Base-by-base conservation (phyloP, 129 eudicot species). In the Sambucus nigra region DNA sequence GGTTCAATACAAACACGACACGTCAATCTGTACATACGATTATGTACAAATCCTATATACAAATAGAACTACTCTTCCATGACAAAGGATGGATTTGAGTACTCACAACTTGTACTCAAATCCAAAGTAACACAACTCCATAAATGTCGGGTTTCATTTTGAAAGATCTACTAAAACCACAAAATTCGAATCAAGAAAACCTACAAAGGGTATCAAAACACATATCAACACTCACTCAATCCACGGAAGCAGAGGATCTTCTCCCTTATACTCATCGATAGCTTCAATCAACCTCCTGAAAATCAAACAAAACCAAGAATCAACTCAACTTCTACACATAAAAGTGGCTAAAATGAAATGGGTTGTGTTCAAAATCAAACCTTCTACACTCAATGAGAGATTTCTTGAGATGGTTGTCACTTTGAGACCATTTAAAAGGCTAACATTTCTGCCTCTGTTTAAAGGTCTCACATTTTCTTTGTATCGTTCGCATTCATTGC, bases 201-300 rank as follows among this genome's bases (percentile, higher is more conserved):
- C 8, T 35, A 35, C 2, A 8, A 15, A 35, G 26, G 12, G 52
- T 0, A 47, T 3, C 52, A 47, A 20, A 45, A 20, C 8, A 64
- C 86, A 73, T 45, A 91, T 95, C 81, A 45, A 20, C 8, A 64
- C 86, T 76, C 49, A 91, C 98, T 85, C 63, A 41, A 91, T 55
- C 98, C 98, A 91, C 9, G 98, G 87, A 23, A 71, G 86, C 39
- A 91, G 86, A 35, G 98, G 95, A 59, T 91, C 98, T 6, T 76
- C 86, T 3, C 98, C 98, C 31, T 68, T 42, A 42, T 85, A 91
- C 67, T 79, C 76, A 38, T 85, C 86, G 53, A 91, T 91, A 2
- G 81, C 88, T 63, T 76, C 78, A 51, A 91, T 66, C 55, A 91
- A 57, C 65, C 59, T 76, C 81, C 95, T 88, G 32, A 29, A 48